Percentiles rank a stretch among this genome's conserved stretches.
These are phyloP conservation scores for Incumbomyces lentus DNA, from an alignment of 2,329 filamentous ascomycete species.

Conservation along the genomic window DNA sequence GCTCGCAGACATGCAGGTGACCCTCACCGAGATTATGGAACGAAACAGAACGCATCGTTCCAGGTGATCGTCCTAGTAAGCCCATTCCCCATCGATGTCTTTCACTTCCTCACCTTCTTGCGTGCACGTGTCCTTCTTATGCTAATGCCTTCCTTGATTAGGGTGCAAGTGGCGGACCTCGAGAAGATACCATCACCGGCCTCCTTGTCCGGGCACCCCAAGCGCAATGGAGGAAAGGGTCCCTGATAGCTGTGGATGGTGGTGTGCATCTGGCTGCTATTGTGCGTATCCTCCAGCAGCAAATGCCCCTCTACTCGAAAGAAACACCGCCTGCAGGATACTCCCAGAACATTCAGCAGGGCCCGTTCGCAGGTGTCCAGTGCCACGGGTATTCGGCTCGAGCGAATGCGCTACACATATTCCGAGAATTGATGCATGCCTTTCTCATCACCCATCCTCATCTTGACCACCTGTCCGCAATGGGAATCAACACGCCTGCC, in stretches of 20 bases:
- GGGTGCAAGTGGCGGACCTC: constrained; percentile 83
- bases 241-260: constrained; percentile 83
- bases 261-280: constrained; percentile 84
- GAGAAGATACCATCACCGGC: constrained; percentile 81
- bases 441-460: constrained; percentile 96
- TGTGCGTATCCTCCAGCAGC: constrained; percentile 60
- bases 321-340: constrained; percentile 22
- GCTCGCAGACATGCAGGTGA: constrained; percentile 2
- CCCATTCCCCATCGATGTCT: background rate
- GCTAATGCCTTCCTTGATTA: constrained; percentile 28
- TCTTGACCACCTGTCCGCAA: constrained; percentile 82
- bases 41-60: constrained; percentile 40
- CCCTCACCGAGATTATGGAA: constrained; percentile 15
- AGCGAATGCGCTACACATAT: constrained; percentile 73
- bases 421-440: constrained; percentile 68
- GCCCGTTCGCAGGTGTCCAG: constrained; percentile 71
- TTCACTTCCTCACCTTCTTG: too few species aligned
- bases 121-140: background rate
- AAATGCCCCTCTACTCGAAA: constrained; percentile 28
- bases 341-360: constrained; percentile 32
- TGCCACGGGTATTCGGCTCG: constrained; percentile 56
- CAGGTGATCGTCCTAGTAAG: constrained; percentile 64
- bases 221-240: constrained; percentile 70
- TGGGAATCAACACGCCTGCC: constrained; percentile 86
- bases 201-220: constrained; percentile 75